phyloP scores from a whole-genome alignment of 768 basidiomycete genomes.

The Paxillus involutus region DNA sequence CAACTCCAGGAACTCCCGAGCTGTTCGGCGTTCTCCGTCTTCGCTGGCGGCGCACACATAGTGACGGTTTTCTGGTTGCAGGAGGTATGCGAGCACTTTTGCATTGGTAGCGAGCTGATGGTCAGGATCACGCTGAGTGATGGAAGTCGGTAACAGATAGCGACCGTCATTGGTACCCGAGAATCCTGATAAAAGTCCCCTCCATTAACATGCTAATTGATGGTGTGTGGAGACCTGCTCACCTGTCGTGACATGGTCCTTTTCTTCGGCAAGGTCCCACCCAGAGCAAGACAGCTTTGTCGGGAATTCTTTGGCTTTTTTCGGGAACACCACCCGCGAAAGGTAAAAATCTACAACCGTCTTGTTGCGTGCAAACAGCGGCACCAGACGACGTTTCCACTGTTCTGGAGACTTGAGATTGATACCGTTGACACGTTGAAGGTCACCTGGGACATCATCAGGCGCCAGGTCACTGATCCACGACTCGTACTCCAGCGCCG shows the following conservation, averaged over 20 bases:
- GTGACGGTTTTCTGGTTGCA: constrained; percentile 34
- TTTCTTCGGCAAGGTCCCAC: constrained; percentile 52
- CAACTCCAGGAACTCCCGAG: constrained; percentile 24
- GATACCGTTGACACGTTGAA: constrained; percentile 37
- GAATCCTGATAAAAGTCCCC: constrained; percentile 28
- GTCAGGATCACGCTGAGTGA: constrained; percentile 26
- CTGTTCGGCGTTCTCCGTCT: constrained; percentile 24
- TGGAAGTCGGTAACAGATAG: constrained; percentile 14
- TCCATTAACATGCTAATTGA: neutral
- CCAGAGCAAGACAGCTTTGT: constrained; percentile 47
- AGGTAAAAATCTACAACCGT: constrained; percentile 49
- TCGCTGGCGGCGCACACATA: constrained; percentile 23
- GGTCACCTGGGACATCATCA: constrained; percentile 24
- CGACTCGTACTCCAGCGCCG: constrained; percentile 37
- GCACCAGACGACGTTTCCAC: constrained; percentile 25
- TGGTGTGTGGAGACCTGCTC: neutral
- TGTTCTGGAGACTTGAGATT: constrained; percentile 42
- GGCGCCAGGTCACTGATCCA: constrained; percentile 31
- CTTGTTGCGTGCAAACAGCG: constrained; percentile 37
- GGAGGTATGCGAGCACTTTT: constrained; percentile 23
- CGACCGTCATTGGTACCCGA: constrained; percentile 54
- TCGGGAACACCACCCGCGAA: constrained; percentile 47
- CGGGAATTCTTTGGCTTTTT: constrained; percentile 47
- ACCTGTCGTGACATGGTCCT: constrained; percentile 13
- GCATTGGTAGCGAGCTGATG: constrained; percentile 45